A percentile compares a stretch with the other conserved stretches of the same genome.
phyloP scores from a whole-genome alignment of 805 yeast genomes.

The Nakazawaea sp. region DNA sequence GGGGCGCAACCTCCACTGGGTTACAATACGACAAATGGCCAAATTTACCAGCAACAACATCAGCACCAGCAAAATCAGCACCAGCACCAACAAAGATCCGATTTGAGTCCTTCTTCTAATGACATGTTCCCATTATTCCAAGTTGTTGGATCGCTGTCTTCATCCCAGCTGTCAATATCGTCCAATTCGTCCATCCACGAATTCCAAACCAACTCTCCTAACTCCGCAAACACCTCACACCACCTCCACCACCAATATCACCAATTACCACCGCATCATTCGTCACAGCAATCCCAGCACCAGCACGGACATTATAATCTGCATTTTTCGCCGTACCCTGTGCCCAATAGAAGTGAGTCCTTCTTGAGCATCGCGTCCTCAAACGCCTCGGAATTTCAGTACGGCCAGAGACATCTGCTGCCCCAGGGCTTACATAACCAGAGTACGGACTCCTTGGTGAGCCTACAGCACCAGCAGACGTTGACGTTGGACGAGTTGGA shows the following conservation, averaged over 20 bases:
- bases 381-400: constrained; percentile 1
- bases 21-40: neutral
- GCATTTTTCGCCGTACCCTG: constrained; percentile 10
- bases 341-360: constrained; percentile 5
- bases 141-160: neutral
- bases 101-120: neutral
- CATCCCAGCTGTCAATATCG: neutral
- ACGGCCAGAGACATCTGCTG: constrained; percentile 7
- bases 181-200: neutral
- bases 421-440: neutral
- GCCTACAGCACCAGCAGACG: constrained; percentile 10
- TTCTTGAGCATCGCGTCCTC: constrained; percentile 6
- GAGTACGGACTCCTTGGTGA: constrained; percentile 10
- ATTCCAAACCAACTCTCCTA: neutral
- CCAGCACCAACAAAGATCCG: neutral
- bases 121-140: constrained; percentile 7
- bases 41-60: too few species aligned
- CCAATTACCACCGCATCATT: constrained; percentile 11
- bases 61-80: neutral
- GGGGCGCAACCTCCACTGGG: neutral
- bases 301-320: constrained; percentile 1
- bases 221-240: neutral
- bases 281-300: constrained; percentile 1
- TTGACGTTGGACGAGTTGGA: too few species aligned
- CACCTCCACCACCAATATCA: constrained; percentile 9